These are phyloP conservation scores for Bisporella sp. DNA, from an alignment of 2,329 filamentous ascomycete species.

Conservation along the genomic window DNA sequence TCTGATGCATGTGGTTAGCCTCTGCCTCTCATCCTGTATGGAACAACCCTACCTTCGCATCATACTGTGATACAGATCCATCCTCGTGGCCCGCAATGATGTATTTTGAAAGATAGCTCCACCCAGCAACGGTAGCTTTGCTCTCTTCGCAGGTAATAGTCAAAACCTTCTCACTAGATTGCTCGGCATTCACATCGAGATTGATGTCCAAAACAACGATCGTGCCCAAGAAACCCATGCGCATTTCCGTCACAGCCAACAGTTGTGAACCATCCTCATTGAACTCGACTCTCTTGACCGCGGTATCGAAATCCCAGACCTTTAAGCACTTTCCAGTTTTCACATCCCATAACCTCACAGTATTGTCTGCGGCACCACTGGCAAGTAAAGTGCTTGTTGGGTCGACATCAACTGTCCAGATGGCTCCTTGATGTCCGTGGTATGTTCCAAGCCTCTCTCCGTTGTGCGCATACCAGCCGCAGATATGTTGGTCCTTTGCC, in stretches of 20 bases:
- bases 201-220: conserved; percentile 90
- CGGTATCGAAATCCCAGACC: conserved; percentile 95
- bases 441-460: conserved; percentile 97
- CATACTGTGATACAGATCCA: conserved; percentile 83
- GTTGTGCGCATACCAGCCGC: conserved; percentile 92
- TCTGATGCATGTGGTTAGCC: conserved; percentile 34
- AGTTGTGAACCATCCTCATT: conserved; percentile 86
- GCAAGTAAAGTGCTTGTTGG: conserved; percentile 87
- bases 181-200: conserved; percentile 73
- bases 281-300: conserved; percentile 97
- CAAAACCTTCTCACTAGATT: conserved; percentile 74
- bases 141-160: conserved; percentile 91
- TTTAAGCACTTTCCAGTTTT: conserved; percentile 89
- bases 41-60: conserved; percentile 62
- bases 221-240: conserved; percentile 90
- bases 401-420: conserved; percentile 98
- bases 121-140: conserved; percentile 96
- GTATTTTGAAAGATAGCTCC: conserved; percentile 90
- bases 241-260: conserved; percentile 95
- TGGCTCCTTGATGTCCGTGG: conserved; percentile 91
- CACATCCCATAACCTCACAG: conserved; percentile 93
- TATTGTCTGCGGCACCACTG: conserved; percentile 96
- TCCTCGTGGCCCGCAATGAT: conserved; percentile 98
- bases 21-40: too few species aligned
- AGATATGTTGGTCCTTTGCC: background rate